phyloP scores from a whole-genome alignment of 176 grass and related monocot species.

The Musa acuminata region DNA sequence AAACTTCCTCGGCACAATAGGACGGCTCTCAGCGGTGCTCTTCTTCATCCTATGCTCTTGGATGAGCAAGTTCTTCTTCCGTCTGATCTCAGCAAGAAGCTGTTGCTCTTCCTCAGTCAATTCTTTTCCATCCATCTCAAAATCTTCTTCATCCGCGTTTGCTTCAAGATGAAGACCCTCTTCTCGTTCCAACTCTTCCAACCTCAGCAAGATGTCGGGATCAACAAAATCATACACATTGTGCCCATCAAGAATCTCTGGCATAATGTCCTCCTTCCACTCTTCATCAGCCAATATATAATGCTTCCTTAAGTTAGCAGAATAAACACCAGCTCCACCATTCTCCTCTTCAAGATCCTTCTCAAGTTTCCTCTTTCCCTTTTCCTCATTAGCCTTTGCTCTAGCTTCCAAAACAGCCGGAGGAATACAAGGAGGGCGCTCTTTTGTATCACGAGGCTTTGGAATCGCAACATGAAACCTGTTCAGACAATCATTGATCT shows the following conservation, averaged over 20 bases:
- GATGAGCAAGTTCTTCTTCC: constrained; percentile 52
- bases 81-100: constrained; percentile 52
- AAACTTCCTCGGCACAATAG: constrained; percentile 62
- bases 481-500: constrained; percentile 42
- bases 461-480: constrained; percentile 77
- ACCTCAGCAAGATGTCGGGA: constrained; percentile 58
- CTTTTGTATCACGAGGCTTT: constrained; percentile 67
- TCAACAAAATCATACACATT: constrained; percentile 74
- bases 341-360: constrained; percentile 56
- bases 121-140: constrained; percentile 58
- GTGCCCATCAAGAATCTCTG: constrained; percentile 65
- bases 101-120: constrained; percentile 37
- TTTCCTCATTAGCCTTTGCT: constrained; percentile 31
- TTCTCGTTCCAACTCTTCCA: constrained; percentile 65
- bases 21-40: constrained; percentile 74
- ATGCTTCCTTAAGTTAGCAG: constrained; percentile 58
- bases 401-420: constrained; percentile 27
- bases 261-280: constrained; percentile 63
- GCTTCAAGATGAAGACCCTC: constrained; percentile 58
- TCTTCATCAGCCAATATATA: constrained; percentile 60
- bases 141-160: constrained; percentile 37
- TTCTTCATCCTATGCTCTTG: constrained; percentile 82
- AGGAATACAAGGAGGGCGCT: constrained; percentile 47
- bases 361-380: constrained; percentile 59
- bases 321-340: constrained; percentile 87